These are phyloP conservation scores for Monilinia fructigena DNA, from an alignment of 2,329 filamentous ascomycete species.

Conservation along the genomic window DNA sequence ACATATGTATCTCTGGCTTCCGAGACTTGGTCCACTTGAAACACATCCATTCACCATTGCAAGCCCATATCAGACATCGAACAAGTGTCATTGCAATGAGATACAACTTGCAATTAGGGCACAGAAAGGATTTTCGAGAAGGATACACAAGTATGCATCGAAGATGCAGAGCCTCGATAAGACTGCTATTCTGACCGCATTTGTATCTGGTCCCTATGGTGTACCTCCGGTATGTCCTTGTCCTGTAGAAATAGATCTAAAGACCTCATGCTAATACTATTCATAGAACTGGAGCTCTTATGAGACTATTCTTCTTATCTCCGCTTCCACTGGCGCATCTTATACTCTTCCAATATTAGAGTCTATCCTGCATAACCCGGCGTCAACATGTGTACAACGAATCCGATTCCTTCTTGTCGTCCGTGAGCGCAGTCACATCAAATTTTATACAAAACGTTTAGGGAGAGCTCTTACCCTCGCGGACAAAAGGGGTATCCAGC, in stretches of 20 bases:
- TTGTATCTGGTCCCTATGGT: constrained; percentile 58
- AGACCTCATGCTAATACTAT: not conserved
- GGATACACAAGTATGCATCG: constrained; percentile 50
- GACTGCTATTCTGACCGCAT: constrained; percentile 43
- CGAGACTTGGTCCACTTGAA: constrained; percentile 53
- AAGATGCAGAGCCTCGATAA: constrained; percentile 40
- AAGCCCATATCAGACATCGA: constrained; percentile 50
- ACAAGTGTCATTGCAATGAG: constrained; percentile 46
- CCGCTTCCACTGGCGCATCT: constrained; percentile 62
- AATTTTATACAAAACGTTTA: constrained; percentile 54
- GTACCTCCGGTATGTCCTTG: constrained; percentile 44
- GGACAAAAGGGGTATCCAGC: constrained; percentile 47
- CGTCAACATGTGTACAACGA: constrained; percentile 50
- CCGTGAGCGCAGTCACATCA: constrained; percentile 52
- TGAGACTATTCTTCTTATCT: constrained; percentile 59
- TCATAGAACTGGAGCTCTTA: constrained; percentile 52
- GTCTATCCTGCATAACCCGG: constrained; percentile 47
- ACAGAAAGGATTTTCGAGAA: constrained; percentile 56
- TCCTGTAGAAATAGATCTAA: not conserved
- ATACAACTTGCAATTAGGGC: constrained; percentile 59
- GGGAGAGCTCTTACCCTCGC: constrained; percentile 47
- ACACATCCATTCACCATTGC: constrained; percentile 63
- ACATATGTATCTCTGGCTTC: constrained; percentile 61
- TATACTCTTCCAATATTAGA: constrained; percentile 61
- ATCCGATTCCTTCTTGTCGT: constrained; percentile 55